phyloP scores from a whole-genome alignment of 2,329 filamentous ascomycete species.

The Hypoxylon sp. region DNA sequence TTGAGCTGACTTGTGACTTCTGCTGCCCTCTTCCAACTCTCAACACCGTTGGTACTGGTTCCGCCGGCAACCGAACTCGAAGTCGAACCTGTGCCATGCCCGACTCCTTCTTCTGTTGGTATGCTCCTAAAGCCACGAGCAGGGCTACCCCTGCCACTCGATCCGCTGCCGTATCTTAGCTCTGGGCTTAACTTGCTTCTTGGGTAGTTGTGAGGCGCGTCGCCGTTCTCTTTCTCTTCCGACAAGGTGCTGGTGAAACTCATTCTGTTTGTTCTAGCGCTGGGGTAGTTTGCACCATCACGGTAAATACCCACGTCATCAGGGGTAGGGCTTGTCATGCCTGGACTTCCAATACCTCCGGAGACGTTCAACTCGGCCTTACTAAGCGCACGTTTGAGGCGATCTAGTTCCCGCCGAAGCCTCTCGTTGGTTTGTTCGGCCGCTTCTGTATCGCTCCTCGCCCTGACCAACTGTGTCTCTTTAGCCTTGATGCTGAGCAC shows the following conservation, averaged over 20 bases:
- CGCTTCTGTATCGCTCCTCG: conserved; percentile 89
- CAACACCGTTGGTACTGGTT: conserved; percentile 69
- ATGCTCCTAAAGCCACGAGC: conserved; percentile 67
- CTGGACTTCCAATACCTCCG: conserved; percentile 60
- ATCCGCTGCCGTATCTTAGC: conserved; percentile 67
- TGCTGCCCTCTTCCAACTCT: conserved; percentile 97
- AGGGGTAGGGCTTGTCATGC: conserved; percentile 66
- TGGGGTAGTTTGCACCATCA: conserved; percentile 61
- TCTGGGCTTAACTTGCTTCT: conserved; percentile 70
- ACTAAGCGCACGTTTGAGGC: conserved; percentile 88
- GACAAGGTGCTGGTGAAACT: conserved; percentile 77
- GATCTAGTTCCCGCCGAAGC: conserved; percentile 88
- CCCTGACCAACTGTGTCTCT: conserved; percentile 95
- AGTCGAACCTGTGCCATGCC: conserved; percentile 41
- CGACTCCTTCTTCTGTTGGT: conserved; percentile 48
- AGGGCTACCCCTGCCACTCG: conserved; percentile 72
- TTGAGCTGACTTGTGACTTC: conserved; percentile 98
- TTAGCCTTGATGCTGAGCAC: conserved; percentile 98
- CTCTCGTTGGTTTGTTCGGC: conserved; percentile 89
- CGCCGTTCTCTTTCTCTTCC: conserved; percentile 84
- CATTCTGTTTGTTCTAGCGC: conserved; percentile 65
- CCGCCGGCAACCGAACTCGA: conserved; percentile 42
- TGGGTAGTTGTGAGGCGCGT: conserved; percentile 59
- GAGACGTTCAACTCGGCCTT: conserved; percentile 66
- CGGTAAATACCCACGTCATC: conserved; percentile 75